Base-by-base conservation (phyloP, 73 alveolate species). In the Tetrahymena thermophila region DNA sequence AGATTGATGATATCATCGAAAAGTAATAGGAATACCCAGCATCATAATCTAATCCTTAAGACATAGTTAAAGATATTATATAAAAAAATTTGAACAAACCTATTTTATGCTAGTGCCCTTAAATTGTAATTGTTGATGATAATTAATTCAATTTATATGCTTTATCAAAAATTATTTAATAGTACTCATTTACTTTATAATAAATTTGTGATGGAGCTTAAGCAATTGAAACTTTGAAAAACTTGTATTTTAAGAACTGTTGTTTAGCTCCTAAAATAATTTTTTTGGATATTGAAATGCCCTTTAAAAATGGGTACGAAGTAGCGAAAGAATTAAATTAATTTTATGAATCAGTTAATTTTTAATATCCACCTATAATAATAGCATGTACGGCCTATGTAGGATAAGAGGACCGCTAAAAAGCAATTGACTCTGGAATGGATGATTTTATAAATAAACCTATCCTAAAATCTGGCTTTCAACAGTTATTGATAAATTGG, bases 261-360 rank as follows among this genome's bases (percentile, higher is more conserved):
- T 71, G 89, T 38, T 23, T 10, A 34, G n/a, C 71, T n/a, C 94
- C 93, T 21, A 85, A 93, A 58, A 43, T 95, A 8, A 95, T 95
- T 28, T 95, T 95, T 19, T 85, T 95, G 95, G 97, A 95, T 89
- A 95, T 95, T 95, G 97, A 95, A 95, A 85, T 95, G 95, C 97
- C 97, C 34, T 93, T 44, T 11, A 43, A 85, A 50, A 95, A 95
- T 58, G 97, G 97, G 34, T 95, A 95, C 35, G 56, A 95, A 85
- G 93, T 94, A 25, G 58, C 97, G 1, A 95, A 43, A 19, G 71
- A 28, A 85, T 25, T 95, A 34, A 31, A 50, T 42, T 13, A 85
- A 34, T 55, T 42, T 21, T 93, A 44, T 89, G 57, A 35, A 71
- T 28, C 40, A 11, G 37, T 71, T 11, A 13, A 71, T 10, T 28